Base-by-base conservation (phyloP, 371 early-diverging fungal genomes). In the Mortierella sp. region DNA sequence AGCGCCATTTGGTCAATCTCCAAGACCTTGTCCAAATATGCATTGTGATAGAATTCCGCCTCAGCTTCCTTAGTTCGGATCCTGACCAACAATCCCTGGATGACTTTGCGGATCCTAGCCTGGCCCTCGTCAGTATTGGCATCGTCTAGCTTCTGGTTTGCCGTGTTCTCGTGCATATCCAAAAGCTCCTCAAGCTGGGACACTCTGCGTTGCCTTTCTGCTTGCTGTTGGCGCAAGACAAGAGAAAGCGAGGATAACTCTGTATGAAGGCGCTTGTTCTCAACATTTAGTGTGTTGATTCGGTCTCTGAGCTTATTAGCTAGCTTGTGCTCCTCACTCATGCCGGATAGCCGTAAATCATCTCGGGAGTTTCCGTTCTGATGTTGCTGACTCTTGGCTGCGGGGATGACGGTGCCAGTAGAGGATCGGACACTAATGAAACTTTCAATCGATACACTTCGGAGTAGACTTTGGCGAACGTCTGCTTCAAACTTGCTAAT, bases 51-150 rank as follows among this genome's bases (percentile, higher is more conserved):
- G 62, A 80, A 80, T 66, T 80, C 81, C 8, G 81, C 73, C 39
- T 80, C 81, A 28, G 81, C 81, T 37, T 80, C 81, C 66, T 80
- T 80, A 24, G 81, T 80, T 12, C 81, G 71, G 51, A 80, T 80
- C 45, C 75, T 68, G 55, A 80, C 76, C 72, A 80, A 37, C 11
- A 80, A 55, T 6, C 81, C 81, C 37, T 80, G 81, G 22, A 80
- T 80, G 35, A 80, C 73, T 58, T 80, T 80, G 26, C 81, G 81
- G 37, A 80, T 69, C 52, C 81, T 57, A 14, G 66, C 58, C 43
- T 80, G 81, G 11, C 81, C 81, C 18, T 80, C 81, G 18, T 75
- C 81, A 45, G 81, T 75, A 51, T 63, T 65, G 30, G 63, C 62
- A 40, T 72, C 81, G 1, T 72, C 76, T 52, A 80, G 52, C 30